Base-by-base conservation (phyloP, 192 early-diverging fungal species). In the Gaertneriomyces sp. region DNA sequence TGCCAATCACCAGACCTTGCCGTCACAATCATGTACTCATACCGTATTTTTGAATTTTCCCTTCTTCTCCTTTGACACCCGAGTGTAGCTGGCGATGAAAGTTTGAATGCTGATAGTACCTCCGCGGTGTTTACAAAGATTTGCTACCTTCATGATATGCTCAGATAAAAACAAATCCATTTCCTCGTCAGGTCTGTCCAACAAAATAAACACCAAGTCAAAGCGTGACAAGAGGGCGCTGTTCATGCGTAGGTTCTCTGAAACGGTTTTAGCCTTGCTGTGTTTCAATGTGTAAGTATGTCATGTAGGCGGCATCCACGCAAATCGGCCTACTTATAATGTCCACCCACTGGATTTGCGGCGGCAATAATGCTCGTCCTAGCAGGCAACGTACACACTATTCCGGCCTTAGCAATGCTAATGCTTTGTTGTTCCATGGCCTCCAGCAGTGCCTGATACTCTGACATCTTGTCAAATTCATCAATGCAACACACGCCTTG, bases 351-450 rank as follows among this genome's bases (percentile, higher is more conserved):
- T 5, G 91, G 91, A 60, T 92, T 93, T 6, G 91, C 91, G 0
- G 91, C 88, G 4, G 91, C 91, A 69, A 93, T 85, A 12, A 93
- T 85, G 65, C 86, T 89, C 19, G 89, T 83, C 45, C 91, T 80
- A 1, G 89, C 89, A 0, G 89, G 88, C n/a, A 93, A 64, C 9
- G 79, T 90, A 70, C 89, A 90, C 42, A 89, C 88, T 20, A 92
- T 78, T 1, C 89, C 90, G 12, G 89, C 86, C 67, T 93, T 91
- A 25, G 88, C 86, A 60, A 93, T 84, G 42, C 86, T 88, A 20
- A 91, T 89, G 0, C 87, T 86, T 68, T 91, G 90, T 64, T 92
- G 89, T 61, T 90, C 88, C 88, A 93, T 91, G 7, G 91, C 90
- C 61, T 93, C 91, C 39, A 92, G 69, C 25, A 93, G 66, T 17